Conservation (phyloP, 2,329 filamentous ascomycete genomes). For the Pseudopyricularia javanii region DNA sequence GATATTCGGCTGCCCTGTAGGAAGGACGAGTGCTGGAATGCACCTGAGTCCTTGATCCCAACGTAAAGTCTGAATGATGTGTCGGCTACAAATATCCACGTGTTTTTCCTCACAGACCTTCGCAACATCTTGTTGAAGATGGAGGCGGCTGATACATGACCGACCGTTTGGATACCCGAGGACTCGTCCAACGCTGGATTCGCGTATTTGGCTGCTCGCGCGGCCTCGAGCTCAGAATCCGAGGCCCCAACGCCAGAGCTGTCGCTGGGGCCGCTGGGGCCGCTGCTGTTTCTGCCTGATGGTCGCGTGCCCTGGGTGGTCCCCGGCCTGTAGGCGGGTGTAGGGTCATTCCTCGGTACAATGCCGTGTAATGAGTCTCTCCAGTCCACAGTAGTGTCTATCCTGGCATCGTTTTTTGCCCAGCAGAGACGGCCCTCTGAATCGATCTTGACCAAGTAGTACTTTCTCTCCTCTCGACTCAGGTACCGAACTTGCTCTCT, state of each 20-base stretch:
- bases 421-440: conserved; percentile 65
- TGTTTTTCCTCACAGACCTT: conserved; percentile 71
- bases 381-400: conserved; percentile 64
- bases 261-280: conserved; percentile 4
- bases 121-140: conserved; percentile 70
- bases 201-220: conserved; percentile 51
- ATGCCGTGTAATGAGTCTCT: conserved; percentile 72
- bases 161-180: conserved; percentile 47
- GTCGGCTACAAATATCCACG: conserved; percentile 89
- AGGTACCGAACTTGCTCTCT: conserved; percentile 74
- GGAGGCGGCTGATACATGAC: conserved; percentile 54
- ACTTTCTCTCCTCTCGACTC: conserved; percentile 65
- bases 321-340: conserved; percentile 36
- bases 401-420: conserved; percentile 68
- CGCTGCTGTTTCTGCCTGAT: conserved; percentile 13
- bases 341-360: conserved; percentile 47
- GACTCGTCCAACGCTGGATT: conserved; percentile 49
- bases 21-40: conserved; percentile 87
- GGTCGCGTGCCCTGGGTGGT: conserved; percentile 17
- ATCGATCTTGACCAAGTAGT: conserved; percentile 72
- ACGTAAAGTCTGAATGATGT: conserved; percentile 77
- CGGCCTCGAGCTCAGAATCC: conserved; percentile 39
- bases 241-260: conserved; percentile 10
- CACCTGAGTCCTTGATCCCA: conserved; percentile 77
- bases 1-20: conserved; percentile 71